Evolutionary conservation across 2,329 filamentous ascomycete species (phyloP), one percentile per base, ranked within the genome.

Genomic region (Fusarium stilboides): DNA sequence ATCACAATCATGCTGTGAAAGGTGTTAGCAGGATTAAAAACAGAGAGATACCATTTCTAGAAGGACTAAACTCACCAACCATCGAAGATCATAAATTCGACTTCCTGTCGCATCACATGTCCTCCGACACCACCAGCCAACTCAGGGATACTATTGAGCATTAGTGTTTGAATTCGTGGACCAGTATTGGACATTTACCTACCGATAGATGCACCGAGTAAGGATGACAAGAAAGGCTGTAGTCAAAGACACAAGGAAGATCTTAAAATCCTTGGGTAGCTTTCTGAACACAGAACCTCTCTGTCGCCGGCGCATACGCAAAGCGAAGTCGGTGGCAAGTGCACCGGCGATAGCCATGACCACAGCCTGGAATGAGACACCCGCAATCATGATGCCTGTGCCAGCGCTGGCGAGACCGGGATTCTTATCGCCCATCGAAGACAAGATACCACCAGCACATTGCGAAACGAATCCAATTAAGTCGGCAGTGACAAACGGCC

Each of bases 401-500:
- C 51, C 51, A 7, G 19, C n/a, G 13, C 12, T 22, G 9, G 17
- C 51, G 17, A 49, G 7, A 12, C 40, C 15, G 5, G 42, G 42
- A 8, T 49, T 7, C 10, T 47, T 54, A n/a, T 28, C 51, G n/a
- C 20, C 19, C 40, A 49, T 49, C 3, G 51, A 20, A 2, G 51
- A 42, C 31, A 54, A 6, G 8, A 54, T 5, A 3, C 51, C 51
- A 28, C 51, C 51, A 14, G 22, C n/a, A 4, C 40, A 47, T 22
- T 54, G 51, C 1, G 51, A 49, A 10, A 54, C 47, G 20, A 54
- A 54, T 1, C 51, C 51, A 8, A 54, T 13, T 42, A 54, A 49
- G 19, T 54, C 51, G 5, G 51, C 51, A 20, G 51, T 54, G 5
- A 54, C 40, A 4, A 54, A 54, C 3, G 51, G 51, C 51, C 51